A percentile compares a stretch with the other conserved stretches of the same genome.
Conservation (phyloP, 306 rosid species). For the Fragaria iinumae region DNA sequence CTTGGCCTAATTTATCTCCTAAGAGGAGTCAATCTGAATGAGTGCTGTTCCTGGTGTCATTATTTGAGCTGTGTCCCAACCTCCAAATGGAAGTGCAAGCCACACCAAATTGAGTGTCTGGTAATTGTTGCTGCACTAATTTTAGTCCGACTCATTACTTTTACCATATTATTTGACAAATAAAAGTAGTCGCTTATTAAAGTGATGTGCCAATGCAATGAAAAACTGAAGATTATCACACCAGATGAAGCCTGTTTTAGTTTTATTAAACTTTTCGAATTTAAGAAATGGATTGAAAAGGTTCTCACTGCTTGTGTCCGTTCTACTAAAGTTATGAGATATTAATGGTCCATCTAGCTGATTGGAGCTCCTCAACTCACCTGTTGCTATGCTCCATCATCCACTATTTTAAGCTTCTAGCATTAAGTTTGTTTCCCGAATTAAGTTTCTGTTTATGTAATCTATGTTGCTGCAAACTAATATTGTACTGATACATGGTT, state of each 20-base stretch:
- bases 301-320: neutral
- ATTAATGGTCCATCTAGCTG: neutral
- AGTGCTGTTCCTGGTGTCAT: slow-evolving; percentile 74
- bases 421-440: neutral
- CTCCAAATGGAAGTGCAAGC: slow-evolving; percentile 62
- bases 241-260: neutral
- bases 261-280: neutral
- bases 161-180: neutral
- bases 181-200: neutral
- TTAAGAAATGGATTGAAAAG: neutral
- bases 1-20: slow-evolving; percentile 56
- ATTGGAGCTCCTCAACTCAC: neutral
- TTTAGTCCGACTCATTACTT: neutral
- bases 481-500: slow-evolving; percentile 1
- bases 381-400: neutral
- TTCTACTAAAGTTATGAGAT: neutral
- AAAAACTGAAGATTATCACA: too few species aligned
- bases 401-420: neutral
- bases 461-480: neutral
- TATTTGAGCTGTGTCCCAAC: slow-evolving; percentile 71
- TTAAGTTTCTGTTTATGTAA: neutral
- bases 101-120: slow-evolving; percentile 43
- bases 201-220: neutral
- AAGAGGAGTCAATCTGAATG: slow-evolving; percentile 50
- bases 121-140: slow-evolving; percentile 34